Evolutionary conservation across 805 yeast species (phyloP), one percentile per base, ranked within the genome.

Genomic region (Yueomyces sp.): DNA sequence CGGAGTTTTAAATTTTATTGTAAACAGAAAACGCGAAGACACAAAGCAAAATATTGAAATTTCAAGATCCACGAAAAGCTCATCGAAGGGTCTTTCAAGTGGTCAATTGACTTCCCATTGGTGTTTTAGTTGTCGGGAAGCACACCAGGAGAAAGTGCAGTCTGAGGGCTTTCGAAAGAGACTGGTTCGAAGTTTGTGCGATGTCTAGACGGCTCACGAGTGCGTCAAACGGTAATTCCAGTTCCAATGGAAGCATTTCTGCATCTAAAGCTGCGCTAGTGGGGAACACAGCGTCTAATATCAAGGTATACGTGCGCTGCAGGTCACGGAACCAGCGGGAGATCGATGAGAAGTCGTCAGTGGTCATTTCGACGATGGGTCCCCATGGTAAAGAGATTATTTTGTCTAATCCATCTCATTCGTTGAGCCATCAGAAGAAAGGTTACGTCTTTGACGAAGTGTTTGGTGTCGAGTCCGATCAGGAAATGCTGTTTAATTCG

Each of bases 401-500:
- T 1, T 54, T 75, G 19, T 68, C 70, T 39, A 64, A 47, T 33
- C 42, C 43, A 11, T 49, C 49, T 33, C 56, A 55, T 42, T 52
- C 53, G 11, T 19, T 19, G 19, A 19, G 19, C 19, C 50, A 53
- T 41, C 6, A 30, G 33, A 9, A 30, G 9, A 78, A 76, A 55
- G 74, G 82, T 0, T 85, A 79, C 57, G 66, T 74, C 5, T 79
- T 85, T 47, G 95, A 85, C 59, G 75, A 77, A 40, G 88, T 83
- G 0, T 85, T 81, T 61, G 94, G 94, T 2, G 77, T 88, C 1
- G 85, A 79, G 47, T 77, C 86, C 27, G 87, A 80, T 53, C 95
- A 86, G 59, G 70, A 71, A 39, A 66, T 69, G 49, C 62, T 85
- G 0, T 86, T 76, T 51, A 77, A 79, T 5, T 76, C 75, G 2